Evolutionary conservation across 2,329 filamentous ascomycete species (phyloP), one percentile per base, ranked within the genome.

Genomic region (Lasiodiplodia gonubiensis): DNA sequence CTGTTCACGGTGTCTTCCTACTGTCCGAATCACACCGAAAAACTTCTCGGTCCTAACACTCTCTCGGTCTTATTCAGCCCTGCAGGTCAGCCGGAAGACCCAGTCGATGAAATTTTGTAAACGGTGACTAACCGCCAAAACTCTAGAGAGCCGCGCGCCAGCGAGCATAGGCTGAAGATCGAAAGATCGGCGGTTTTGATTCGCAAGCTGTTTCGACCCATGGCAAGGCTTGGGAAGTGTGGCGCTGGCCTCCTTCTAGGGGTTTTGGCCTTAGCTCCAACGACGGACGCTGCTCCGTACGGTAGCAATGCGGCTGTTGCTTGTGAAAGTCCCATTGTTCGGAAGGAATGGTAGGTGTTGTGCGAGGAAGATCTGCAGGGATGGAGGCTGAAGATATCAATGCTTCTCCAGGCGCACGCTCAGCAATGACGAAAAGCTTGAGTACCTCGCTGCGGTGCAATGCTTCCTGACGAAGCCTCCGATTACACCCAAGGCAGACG

Each of bases 391-490:
- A 46, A 46, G 55, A n/a, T 46, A 48, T 49, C 37, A 54, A 35
- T 21, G 23, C 63, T 53, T 39, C 18, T 37, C 54, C 57, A 75
- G 74, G 73, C 70, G 71, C 30, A 54, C 70, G 4, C 69, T 79
- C 2, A 72, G 70, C 0, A 70, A 71, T 10, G 37, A 48, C 21
- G 76, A 79, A 61, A 75, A 72, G 68, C 76, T 74, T 64, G 68
- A 73, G 2, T 79, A 79, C 67, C 77, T 75, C 39, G 67, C 71
- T 27, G 78, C 78, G 11, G 77, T 79, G 10, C 70, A 77, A 46
- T 80, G 78, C 64, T 67, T 79, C 2, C 70, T 73, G n/a, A 68
- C 68, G 18, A 76, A 75, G 70, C 70, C 72, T 18, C 64, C 72
- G 14, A 75, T 75, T 49, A 78, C 75, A 1, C 74, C 75, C 8